Percentiles rank a stretch among this genome's conserved stretches.
phyloP scores from a whole-genome alignment of 345 rosid species.

The Ricinus communis region DNA sequence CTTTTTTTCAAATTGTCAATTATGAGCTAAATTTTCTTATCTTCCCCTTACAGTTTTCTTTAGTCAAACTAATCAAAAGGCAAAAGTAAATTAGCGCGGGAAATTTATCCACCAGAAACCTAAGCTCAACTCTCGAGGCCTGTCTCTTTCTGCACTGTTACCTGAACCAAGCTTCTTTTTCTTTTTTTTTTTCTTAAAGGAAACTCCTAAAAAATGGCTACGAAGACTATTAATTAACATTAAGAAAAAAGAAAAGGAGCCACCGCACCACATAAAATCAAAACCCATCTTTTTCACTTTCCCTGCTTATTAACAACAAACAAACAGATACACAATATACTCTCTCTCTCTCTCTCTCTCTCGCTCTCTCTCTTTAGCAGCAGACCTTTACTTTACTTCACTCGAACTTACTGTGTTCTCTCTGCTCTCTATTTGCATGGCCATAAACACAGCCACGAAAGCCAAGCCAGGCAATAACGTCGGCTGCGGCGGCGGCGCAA shows the following conservation, averaged over 20 bases:
- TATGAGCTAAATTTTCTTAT: too few species aligned
- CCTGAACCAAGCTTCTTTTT: too few species aligned
- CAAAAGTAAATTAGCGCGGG: too few species aligned
- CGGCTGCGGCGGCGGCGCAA: conserved; percentile 13
- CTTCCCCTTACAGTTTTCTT: too few species aligned
- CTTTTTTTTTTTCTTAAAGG: too few species aligned
- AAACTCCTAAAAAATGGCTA: background rate
- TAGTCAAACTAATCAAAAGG: too few species aligned
- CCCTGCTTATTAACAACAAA: too few species aligned
- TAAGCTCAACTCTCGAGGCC: background rate
- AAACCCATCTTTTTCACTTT: background rate
- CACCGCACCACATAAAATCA: background rate
- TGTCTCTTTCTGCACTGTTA: background rate
- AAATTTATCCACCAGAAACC: background rate
- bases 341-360: too few species aligned
- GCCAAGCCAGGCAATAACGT: conserved; percentile 33
- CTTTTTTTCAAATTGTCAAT: too few species aligned
- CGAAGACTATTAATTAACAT: background rate
- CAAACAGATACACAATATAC: too few species aligned
- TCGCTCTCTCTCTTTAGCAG: background rate
- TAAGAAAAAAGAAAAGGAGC: background rate
- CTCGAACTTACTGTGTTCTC: background rate
- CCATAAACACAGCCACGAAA: conserved; percentile 40
- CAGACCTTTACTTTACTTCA: background rate
- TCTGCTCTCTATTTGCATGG: conserved; percentile 30